Evolutionary conservation across 805 yeast species (phyloP).

Genomic region (Saccharomycopsis fermentans): DNA sequence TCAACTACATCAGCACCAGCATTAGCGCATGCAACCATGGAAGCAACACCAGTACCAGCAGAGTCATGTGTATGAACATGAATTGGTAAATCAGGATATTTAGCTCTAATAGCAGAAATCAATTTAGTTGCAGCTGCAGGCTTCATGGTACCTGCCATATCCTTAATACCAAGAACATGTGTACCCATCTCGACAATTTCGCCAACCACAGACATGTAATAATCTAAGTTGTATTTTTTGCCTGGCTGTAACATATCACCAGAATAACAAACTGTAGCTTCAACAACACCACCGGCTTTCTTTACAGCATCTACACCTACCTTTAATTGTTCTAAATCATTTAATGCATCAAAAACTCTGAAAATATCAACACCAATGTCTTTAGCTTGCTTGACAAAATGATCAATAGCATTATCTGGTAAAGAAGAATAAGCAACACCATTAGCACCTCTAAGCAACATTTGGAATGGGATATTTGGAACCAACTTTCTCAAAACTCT

Average conservation of each 20-base stretch:
- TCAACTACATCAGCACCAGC: slow-evolving; percentile 99
- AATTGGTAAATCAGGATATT: slow-evolving; percentile 89
- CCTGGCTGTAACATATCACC: slow-evolving; percentile 97
- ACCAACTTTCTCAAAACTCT: slow-evolving; percentile 79
- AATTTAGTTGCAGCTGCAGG: slow-evolving; percentile 85
- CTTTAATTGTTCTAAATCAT: slow-evolving; percentile 90
- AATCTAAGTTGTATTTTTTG: slow-evolving; percentile 90
- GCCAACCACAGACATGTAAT: slow-evolving; percentile 75
- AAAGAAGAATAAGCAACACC: slow-evolving; percentile 97
- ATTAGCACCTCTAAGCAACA: slow-evolving; percentile 98
- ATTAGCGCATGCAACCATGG: slow-evolving; percentile 86
- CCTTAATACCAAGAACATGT: slow-evolving; percentile 94
- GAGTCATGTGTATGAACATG: slow-evolving; percentile 99
- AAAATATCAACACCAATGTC: slow-evolving; percentile 94
- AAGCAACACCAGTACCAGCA: slow-evolving; percentile 98
- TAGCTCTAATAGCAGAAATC: slow-evolving; percentile 70
- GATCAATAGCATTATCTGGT: slow-evolving; percentile 98
- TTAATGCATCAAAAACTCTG: slow-evolving; percentile 95
- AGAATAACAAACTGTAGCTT: slow-evolving; percentile 95
- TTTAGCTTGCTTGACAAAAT: slow-evolving; percentile 90
- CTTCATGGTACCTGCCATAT: slow-evolving; percentile 98
- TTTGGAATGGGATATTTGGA: slow-evolving; percentile 98
- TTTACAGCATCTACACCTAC: slow-evolving; percentile 97
- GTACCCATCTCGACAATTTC: slow-evolving; percentile 89
- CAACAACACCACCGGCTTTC: slow-evolving; percentile 98